These are phyloP conservation scores for Penicillium italicum DNA, from an alignment of 2,329 filamentous ascomycete species.

Conservation along the genomic window DNA sequence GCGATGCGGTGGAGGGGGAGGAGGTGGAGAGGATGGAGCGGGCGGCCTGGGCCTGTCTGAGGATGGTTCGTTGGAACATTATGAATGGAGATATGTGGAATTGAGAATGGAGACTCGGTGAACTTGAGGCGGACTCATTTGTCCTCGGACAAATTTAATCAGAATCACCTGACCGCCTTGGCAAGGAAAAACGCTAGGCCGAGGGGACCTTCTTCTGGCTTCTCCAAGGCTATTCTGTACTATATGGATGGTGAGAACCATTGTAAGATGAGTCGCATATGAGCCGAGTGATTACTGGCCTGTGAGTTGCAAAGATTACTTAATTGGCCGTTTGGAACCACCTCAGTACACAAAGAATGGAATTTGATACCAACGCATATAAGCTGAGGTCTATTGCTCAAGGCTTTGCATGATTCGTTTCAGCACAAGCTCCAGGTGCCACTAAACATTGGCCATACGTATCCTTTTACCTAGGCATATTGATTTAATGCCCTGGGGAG, in stretches of 20 bases:
- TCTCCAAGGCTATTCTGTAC: not conserved
- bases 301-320: not conserved
- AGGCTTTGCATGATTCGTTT: not conserved
- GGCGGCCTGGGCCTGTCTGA: constrained; percentile 42
- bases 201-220: constrained; percentile 1
- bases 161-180: constrained; percentile 6
- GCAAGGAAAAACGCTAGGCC: constrained; percentile 8
- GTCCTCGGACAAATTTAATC: constrained; percentile 10
- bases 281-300: not conserved
- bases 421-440: no score
- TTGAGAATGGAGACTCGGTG: constrained; percentile 4
- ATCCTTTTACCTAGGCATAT: not conserved
- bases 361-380: not conserved
- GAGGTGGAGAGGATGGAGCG: constrained; percentile 30
- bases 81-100: constrained; percentile 15
- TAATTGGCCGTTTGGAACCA: not conserved
- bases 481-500: no score
- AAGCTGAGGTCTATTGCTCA: not conserved
- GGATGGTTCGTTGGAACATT: constrained; percentile 44
- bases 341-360: no score
- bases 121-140: not conserved
- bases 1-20: constrained; percentile 34
- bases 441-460: not conserved
- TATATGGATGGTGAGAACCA: not conserved
- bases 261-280: not conserved